Percentiles rank a stretch among this genome's conserved stretches.
phyloP scores from a whole-genome alignment of 1,284 basidiomycete genomes.

The Tilletia setariae region DNA sequence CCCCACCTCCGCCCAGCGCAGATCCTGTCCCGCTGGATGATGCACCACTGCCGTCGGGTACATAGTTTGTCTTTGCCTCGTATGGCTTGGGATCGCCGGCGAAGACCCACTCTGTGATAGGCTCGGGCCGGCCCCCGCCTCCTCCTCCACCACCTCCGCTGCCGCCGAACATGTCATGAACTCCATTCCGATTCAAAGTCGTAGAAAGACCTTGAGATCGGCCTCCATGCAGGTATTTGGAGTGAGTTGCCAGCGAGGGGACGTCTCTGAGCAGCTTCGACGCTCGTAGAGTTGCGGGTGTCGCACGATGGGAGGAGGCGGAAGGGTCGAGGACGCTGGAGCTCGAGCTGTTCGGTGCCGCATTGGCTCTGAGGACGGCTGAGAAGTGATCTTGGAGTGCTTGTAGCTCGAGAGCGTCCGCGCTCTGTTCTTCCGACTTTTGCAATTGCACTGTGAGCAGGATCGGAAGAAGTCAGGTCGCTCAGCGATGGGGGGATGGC shows the following conservation, averaged over 20 bases:
- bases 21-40: no score
- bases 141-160: neutral
- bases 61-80: constrained; percentile 30
- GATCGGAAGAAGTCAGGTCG: neutral
- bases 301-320: neutral
- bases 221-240: constrained; percentile 13
- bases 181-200: no score
- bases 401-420: constrained; percentile 27
- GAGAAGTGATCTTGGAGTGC: constrained; percentile 14
- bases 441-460: constrained; percentile 20
- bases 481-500: no score
- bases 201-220: neutral
- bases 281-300: constrained; percentile 11
- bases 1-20: no score
- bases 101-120: constrained; percentile 6
- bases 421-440: constrained; percentile 29
- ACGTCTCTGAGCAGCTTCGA: constrained; percentile 40
- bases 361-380: neutral
- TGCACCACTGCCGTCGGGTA: constrained; percentile 17
- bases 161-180: neutral
- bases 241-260: constrained; percentile 24
- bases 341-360: neutral
- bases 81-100: constrained; percentile 29
- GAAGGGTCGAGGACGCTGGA: neutral
- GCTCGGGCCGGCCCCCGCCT: neutral